Percentiles rank a stretch among this genome's conserved stretches.
Conservation (phyloP, 116 monocot genomes). For the Papilionanthe hybrid region DNA sequence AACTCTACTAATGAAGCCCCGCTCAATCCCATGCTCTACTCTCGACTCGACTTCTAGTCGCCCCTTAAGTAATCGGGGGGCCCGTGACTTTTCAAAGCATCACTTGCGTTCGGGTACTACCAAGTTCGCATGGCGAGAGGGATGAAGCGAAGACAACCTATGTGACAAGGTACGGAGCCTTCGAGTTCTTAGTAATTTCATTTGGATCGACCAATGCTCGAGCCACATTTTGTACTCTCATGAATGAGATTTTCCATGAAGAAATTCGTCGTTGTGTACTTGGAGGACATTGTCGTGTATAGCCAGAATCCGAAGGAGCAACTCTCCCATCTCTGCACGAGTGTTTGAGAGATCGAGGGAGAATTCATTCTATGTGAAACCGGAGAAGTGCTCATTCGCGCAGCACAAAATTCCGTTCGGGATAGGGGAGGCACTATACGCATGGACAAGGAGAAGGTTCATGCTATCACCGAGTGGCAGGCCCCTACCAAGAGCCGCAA, state of each 20-base stretch:
- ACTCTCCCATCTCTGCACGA: too few relatives aligned
- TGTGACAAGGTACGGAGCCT: too few relatives aligned
- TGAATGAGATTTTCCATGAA: too few relatives aligned
- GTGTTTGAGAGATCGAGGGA: neutral
- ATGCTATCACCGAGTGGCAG: neutral
- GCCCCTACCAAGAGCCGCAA: neutral
- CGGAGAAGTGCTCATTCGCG: neutral
- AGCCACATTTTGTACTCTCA: too few relatives aligned
- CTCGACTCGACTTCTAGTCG: neutral
- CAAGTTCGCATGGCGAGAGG: neutral
- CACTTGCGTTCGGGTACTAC: slow-evolving; percentile 1
- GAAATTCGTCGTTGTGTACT: too few relatives aligned
- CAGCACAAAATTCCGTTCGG: neutral
- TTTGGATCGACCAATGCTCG: too few relatives aligned
- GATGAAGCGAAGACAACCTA: too few relatives aligned
- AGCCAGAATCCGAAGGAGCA: too few relatives aligned
- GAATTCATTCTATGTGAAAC: neutral
- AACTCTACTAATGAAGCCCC: neutral
- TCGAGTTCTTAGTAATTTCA: too few relatives aligned
- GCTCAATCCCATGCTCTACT: slow-evolving; percentile 3
- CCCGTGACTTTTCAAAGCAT: neutral
- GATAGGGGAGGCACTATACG: neutral
- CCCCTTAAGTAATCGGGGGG: neutral
- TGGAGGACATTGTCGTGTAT: too few relatives aligned
- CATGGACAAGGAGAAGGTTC: neutral